Base-by-base conservation (phyloP, 1,284 basidiomycete genomes). In the Ustilago cynodontis region DNA sequence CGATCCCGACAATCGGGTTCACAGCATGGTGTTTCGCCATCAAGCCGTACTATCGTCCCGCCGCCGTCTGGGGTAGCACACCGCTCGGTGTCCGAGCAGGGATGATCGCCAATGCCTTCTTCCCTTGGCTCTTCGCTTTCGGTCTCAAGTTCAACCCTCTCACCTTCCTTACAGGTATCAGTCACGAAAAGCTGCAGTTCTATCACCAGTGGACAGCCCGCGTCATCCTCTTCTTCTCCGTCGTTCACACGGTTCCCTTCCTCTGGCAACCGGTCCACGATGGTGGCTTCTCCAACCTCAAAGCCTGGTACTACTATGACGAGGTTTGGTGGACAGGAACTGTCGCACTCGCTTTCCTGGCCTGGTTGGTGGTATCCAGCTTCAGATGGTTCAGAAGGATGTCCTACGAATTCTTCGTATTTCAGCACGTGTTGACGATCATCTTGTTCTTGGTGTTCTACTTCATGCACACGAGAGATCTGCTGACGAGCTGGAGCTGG, bases 341-440 rank as follows among this genome's bases (percentile, higher is more conserved):
- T 5, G 78, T 79, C 1, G 79, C 77, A 3, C 43, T 78, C 6
- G 78, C 72, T 0, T 16, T 77, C 13, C 43, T 81, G n/a, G 59
- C 65, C 16, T 77, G 78, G 66, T 54, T 84, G 16, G 73, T 80
- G 16, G 53, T 74, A 1, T 73, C 71, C 5, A 74, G 69, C 24
- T 77, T 81, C 14, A 65, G 78, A 0, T 61, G 52, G n/a, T 72
- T 84, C 16, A 53, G 84, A 3, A 49, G 65, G 10, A 67, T 75
- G 68, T 79, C 67, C 37, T 86, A 86, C 68, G 79, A 83, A 45
- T 79, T 86, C 29, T 86, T 84, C 50, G 80, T 85, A 9, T 43
- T 81, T 13, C 73, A 81, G 24, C 84, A 86, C 45, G 73, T 85
- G 18, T 10, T 76, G 22, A 54, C 64, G 18, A 64, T 77, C 47